Evolutionary conservation across 1,284 basidiomycete species (phyloP).

Genomic region (Peniophora sp.): DNA sequence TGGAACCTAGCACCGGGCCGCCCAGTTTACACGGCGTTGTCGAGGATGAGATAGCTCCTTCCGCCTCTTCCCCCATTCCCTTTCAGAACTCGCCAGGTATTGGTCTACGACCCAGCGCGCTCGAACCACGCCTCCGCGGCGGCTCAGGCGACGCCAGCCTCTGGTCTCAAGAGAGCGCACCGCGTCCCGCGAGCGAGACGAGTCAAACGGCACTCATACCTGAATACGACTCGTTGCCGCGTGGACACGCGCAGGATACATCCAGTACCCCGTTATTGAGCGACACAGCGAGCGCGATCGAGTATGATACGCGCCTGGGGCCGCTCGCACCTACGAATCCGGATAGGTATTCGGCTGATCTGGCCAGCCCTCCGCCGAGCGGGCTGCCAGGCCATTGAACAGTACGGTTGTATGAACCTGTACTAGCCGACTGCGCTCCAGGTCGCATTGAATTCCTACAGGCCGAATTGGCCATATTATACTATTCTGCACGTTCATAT

Average conservation of each 20-base stretch:
- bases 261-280: conserved; percentile 11
- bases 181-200: not conserved
- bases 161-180: too few relatives aligned
- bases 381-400: not conserved
- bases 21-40: conserved; percentile 36
- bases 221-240: not conserved
- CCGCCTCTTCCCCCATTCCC: not conserved
- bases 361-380: conserved; percentile 9
- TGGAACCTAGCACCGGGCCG: conserved; percentile 33
- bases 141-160: not conserved
- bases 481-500: too few relatives aligned
- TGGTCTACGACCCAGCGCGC: not conserved
- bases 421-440: too few relatives aligned
- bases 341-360: conserved; percentile 14
- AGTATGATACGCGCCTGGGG: conserved; percentile 4
- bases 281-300: conserved; percentile 9
- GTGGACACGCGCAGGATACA: not conserved
- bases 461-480: too few relatives aligned
- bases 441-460: too few relatives aligned
- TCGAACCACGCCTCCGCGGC: not conserved
- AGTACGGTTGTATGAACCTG: too few relatives aligned
- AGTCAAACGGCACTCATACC: not conserved
- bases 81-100: not conserved
- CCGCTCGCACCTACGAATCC: conserved; percentile 18
- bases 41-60: conserved; percentile 44